Evolutionary conservation across 345 rosid genomes (phyloP).

Genomic region (Leavenworthia alabamica): DNA sequence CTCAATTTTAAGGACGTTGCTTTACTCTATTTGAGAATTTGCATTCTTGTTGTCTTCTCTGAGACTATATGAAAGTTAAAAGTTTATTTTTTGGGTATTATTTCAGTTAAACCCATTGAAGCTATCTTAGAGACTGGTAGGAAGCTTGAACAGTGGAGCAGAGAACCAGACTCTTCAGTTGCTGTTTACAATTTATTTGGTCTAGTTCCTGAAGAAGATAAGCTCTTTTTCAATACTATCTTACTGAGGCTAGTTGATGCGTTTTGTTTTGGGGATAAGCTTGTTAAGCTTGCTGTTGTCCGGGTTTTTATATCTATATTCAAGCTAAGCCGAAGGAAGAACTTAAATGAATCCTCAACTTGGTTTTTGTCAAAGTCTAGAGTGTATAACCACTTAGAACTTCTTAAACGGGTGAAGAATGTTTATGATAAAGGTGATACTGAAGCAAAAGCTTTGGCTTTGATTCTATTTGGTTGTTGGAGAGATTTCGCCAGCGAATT

Average conservation of each 20-base stretch:
- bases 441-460: constrained; percentile 67
- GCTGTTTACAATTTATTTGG: constrained; percentile 47
- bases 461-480: constrained; percentile 78
- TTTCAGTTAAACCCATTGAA: constrained; percentile 53
- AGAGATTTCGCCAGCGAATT: constrained; percentile 73
- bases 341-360: constrained; percentile 19
- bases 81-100: neutral
- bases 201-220: constrained; percentile 74
- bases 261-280: constrained; percentile 43
- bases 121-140: constrained; percentile 46
- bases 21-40: neutral
- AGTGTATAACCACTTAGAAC: constrained; percentile 52
- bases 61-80: neutral
- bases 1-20: neutral
- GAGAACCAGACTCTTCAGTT: constrained; percentile 58
- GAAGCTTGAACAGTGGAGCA: constrained; percentile 59
- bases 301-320: constrained; percentile 46
- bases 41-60: neutral
- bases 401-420: constrained; percentile 55
- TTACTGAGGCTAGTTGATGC: constrained; percentile 73
- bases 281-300: constrained; percentile 45
- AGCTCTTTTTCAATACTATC: constrained; percentile 62
- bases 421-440: constrained; percentile 66
- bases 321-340: constrained; percentile 32
- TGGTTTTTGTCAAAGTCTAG: constrained; percentile 52